A percentile compares a stretch with the other conserved stretches of the same genome.
Conservation (phyloP, 176 grass and related monocot species). For the Thinopyrum elongatum region DNA sequence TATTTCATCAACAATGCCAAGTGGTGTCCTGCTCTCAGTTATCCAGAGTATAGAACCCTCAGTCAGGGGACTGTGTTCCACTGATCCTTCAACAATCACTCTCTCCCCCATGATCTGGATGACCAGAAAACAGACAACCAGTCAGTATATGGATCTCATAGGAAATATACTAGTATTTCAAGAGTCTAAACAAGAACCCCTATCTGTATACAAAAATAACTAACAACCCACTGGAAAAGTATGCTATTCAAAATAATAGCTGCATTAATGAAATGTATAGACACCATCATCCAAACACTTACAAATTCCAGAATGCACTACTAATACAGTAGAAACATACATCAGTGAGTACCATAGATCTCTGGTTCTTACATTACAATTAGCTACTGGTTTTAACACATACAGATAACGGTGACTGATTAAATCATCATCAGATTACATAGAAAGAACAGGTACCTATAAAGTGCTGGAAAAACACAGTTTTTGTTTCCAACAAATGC, state of each 20-base stretch:
- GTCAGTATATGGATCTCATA: slow-evolving; percentile 16
- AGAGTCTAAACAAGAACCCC: not conserved
- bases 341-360: not conserved
- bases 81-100: slow-evolving; percentile 85
- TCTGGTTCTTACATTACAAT: not conserved
- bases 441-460: not conserved
- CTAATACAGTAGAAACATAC: not conserved
- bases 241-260: not conserved
- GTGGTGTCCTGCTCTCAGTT: slow-evolving; percentile 61
- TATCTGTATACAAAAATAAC: not conserved
- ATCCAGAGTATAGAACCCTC: slow-evolving; percentile 96
- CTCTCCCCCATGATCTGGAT: slow-evolving; percentile 72
- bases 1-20: slow-evolving; percentile 83
- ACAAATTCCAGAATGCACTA: not conserved
- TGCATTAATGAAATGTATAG: not conserved
- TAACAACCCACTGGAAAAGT: slow-evolving; percentile 1
- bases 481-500: not conserved
- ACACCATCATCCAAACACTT: not conserved
- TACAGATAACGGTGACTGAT: not conserved
- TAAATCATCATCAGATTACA: slow-evolving; percentile 3
- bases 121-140: slow-evolving; percentile 21
- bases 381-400: not conserved
- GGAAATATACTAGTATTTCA: slow-evolving; percentile 8
- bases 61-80: slow-evolving; percentile 74
- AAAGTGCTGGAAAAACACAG: not conserved